phyloP scores from a whole-genome alignment of 202 grass and related monocot genomes.

The Schoenoplectus triqueter region DNA sequence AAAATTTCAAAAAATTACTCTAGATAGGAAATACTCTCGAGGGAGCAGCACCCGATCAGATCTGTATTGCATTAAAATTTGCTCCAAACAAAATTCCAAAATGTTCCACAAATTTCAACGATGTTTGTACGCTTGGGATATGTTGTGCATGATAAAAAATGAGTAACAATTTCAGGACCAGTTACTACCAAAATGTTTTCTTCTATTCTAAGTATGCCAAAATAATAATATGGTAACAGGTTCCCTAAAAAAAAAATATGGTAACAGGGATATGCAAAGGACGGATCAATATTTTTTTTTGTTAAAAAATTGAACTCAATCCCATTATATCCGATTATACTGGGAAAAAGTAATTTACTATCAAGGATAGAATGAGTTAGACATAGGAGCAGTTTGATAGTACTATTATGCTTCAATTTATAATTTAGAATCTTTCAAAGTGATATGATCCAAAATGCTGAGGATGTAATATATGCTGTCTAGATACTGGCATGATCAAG shows the following conservation, averaged over 20 bases:
- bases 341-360: too few relatives aligned
- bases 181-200: not conserved
- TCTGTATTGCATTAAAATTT: too few relatives aligned
- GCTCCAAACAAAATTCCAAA: too few relatives aligned
- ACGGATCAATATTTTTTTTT: too few relatives aligned
- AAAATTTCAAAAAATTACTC: too few relatives aligned
- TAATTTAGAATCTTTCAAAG: not conserved
- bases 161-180: not conserved
- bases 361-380: not conserved
- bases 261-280: not conserved
- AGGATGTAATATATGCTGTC: not conserved
- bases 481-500: not conserved
- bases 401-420: not conserved
- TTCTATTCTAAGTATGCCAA: not conserved
- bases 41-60: too few relatives aligned
- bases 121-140: too few relatives aligned
- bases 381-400: not conserved
- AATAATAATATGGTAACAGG: not conserved
- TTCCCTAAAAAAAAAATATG: too few relatives aligned
- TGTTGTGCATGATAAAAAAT: not conserved
- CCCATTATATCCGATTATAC: too few relatives aligned
- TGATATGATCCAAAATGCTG: constrained; percentile 5
- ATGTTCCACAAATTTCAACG: too few relatives aligned
- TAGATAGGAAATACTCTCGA: too few relatives aligned
- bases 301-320: not conserved